Evolutionary conservation across 1,284 basidiomycete species (phyloP), one percentile per base, ranked within the genome.

Genomic region (Apiotrichum akiyoshidainum): DNA sequence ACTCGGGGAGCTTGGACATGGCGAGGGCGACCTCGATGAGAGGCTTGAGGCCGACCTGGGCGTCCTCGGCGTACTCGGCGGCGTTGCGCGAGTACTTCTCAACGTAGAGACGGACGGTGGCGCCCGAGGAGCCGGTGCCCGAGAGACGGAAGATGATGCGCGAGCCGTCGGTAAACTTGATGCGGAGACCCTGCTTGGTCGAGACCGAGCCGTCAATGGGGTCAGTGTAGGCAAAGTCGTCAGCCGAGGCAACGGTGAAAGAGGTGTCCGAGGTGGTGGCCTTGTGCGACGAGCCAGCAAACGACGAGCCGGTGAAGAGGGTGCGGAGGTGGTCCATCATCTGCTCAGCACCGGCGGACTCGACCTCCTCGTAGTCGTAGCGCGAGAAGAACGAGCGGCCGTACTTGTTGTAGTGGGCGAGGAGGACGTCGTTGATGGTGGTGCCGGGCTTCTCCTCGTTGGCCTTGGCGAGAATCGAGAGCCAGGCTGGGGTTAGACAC

Each of bases 321-420:
- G 82, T 75, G 73, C 93, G 86, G 68, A 99, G 81, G 68, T 86
- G 82, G 50, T 83, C 83, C 75, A 98, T 92, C 71, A 99, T 82
- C 64, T 86, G 85, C 70, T 89, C 86, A 50, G 96, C 95, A 37
- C 89, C 91, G 39, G 89, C 89, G 0, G 92, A 92, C 16, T 90
- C 85, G 51, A 97, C 92, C 78, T 99, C 96, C 78, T 99, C 95
- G 81, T 99, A 99, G 81, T 99, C 95, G 80, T 99, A 99, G 66
- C 92, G 87, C 63, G 90, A 93, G 85, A 98, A 99, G 86, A 98
- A 99, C 62, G 89, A 93, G 65, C 95, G 92, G 46, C 95, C 95
- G 79, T 99, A 99, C 70, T 85, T 87, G 64, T 84, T 82, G 81
- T 98, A 99, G 82, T 95, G 92, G 64, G 84, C 85, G 66, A 87